Conservation (phyloP, 2,329 filamentous ascomycete species). For the Cryphonectria japonica region DNA sequence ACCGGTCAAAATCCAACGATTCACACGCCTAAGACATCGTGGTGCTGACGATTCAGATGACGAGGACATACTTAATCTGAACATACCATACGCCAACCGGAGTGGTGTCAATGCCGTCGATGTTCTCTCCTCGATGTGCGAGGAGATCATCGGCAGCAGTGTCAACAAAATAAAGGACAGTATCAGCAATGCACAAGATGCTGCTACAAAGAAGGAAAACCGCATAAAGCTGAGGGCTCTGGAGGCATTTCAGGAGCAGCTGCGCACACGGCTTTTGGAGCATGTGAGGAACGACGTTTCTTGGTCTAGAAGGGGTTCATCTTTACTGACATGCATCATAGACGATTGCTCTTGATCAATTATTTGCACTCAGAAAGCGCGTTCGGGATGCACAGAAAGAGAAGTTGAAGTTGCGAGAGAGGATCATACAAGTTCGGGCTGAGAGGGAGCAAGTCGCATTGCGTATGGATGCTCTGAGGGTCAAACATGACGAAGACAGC, state of each 20-base stretch:
- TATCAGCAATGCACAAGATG: slow-evolving; percentile 46
- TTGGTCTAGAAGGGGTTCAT: too few relatives aligned
- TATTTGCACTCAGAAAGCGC: slow-evolving; percentile 60
- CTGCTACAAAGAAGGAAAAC: slow-evolving; percentile 55
- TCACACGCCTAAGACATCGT: slow-evolving; percentile 51
- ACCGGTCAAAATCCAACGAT: slow-evolving; percentile 50
- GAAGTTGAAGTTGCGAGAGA: slow-evolving; percentile 59
- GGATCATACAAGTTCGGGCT: slow-evolving; percentile 61
- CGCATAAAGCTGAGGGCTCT: slow-evolving; percentile 60
- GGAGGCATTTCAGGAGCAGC: slow-evolving; percentile 61
- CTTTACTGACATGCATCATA: slow-evolving; percentile 31
- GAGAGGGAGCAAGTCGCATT: slow-evolving; percentile 66
- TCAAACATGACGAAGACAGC: slow-evolving; percentile 60
- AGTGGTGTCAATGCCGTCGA: slow-evolving; percentile 65
- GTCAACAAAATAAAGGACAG: slow-evolving; percentile 53
- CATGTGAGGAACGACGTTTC: slow-evolving; percentile 51
- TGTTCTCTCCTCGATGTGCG: slow-evolving; percentile 63
- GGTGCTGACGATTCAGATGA: slow-evolving; percentile 46
- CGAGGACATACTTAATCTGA: slow-evolving; percentile 51
- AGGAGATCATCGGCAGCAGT: slow-evolving; percentile 60
- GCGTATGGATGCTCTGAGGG: slow-evolving; percentile 65
- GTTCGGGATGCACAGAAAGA: slow-evolving; percentile 61
- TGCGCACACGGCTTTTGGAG: slow-evolving; percentile 59
- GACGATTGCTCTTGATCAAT: slow-evolving; percentile 64
- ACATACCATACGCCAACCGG: slow-evolving; percentile 58